phyloP scores from a whole-genome alignment of 225 moss, liverwort and hornwort species.

The Antitrichia curtipendula region DNA sequence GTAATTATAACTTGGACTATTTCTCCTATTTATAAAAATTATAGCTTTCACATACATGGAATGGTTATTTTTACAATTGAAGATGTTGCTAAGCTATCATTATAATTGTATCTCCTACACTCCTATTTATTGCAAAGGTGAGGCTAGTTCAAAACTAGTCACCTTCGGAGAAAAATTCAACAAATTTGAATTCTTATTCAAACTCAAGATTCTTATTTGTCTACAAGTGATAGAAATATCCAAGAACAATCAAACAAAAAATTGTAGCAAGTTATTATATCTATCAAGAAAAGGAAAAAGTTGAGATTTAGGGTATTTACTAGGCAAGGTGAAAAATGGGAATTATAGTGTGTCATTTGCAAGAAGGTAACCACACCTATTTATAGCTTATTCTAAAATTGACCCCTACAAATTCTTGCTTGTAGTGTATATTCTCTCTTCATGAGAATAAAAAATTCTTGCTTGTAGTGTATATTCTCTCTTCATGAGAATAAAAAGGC shows the following conservation, averaged over 20 bases:
- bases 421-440: too few relatives aligned
- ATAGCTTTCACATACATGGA: not conserved
- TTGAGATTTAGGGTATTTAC: not conserved
- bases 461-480: too few relatives aligned
- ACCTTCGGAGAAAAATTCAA: not conserved
- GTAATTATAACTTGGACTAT: not conserved
- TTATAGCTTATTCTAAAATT: not conserved
- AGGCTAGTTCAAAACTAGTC: not conserved
- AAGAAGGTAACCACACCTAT: not conserved
- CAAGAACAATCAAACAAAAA: not conserved
- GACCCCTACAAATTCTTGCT: not conserved
- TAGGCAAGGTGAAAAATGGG: too few relatives aligned
- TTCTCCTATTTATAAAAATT: not conserved
- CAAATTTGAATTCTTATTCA: not conserved
- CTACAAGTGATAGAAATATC: not conserved
- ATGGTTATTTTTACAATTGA: not conserved
- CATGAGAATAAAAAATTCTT: too few relatives aligned
- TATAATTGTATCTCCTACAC: accelerated
- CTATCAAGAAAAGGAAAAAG: not conserved
- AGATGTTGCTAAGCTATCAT: not conserved
- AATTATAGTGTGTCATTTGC: too few relatives aligned
- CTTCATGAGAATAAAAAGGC: accelerated
- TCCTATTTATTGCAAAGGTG: not conserved
- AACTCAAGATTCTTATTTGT: not conserved
- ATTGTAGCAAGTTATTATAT: not conserved